Conservation (phyloP, 768 basidiomycete species). For the Fomitopsis pulvina region DNA sequence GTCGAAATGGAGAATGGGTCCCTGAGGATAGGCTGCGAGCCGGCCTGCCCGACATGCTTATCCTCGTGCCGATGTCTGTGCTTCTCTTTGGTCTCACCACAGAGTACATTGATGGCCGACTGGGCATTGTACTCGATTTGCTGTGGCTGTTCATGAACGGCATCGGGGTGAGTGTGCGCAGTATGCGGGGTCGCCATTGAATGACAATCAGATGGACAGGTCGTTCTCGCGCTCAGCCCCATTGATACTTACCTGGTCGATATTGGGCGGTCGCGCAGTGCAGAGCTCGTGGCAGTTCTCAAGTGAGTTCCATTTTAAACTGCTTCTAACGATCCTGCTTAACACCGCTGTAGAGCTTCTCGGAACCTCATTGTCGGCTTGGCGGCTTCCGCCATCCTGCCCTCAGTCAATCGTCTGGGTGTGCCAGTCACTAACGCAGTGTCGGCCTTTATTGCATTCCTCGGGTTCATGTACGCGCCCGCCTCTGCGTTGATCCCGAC, state of each 20-base stretch:
- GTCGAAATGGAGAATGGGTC: slow-evolving; percentile 51
- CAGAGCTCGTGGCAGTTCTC: slow-evolving; percentile 54
- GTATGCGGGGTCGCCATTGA: too few species aligned
- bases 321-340: background rate
- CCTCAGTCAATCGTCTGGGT: slow-evolving; percentile 47
- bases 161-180: slow-evolving; percentile 43
- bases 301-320: slow-evolving; percentile 31
- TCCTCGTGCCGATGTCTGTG: slow-evolving; percentile 49
- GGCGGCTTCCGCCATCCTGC: slow-evolving; percentile 41
- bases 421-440: slow-evolving; percentile 42
- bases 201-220: too few species aligned
- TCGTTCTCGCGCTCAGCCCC: slow-evolving; percentile 51
- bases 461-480: slow-evolving; percentile 46
- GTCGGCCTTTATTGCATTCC: slow-evolving; percentile 38
- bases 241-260: slow-evolving; percentile 54
- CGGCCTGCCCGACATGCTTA: slow-evolving; percentile 35
- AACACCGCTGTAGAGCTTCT: slow-evolving; percentile 32
- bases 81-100: slow-evolving; percentile 44
- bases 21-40: slow-evolving; percentile 66
- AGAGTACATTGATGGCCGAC: slow-evolving; percentile 39
- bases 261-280: slow-evolving; percentile 51
- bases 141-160: slow-evolving; percentile 58
- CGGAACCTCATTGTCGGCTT: slow-evolving; percentile 39
- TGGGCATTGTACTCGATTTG: slow-evolving; percentile 46
- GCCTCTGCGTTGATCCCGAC: background rate